Conservation (phyloP, 169 alveolate species). For the Eimeria mitis region DNA sequence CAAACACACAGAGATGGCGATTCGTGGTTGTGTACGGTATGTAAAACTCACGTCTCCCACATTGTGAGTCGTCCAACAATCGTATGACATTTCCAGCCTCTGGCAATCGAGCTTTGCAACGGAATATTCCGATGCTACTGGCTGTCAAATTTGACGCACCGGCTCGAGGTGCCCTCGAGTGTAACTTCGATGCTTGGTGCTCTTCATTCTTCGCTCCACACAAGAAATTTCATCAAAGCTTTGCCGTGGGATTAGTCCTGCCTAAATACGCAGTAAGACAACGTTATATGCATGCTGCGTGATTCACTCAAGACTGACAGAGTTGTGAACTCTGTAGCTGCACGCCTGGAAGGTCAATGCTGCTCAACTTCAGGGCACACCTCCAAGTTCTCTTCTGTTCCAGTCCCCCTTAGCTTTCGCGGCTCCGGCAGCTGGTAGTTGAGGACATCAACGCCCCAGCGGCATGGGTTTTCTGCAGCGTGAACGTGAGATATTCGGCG, state of each 20-base stretch:
- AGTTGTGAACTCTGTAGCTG: neutral
- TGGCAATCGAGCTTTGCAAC: neutral
- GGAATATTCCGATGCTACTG: neutral
- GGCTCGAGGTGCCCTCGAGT: constrained; percentile 53
- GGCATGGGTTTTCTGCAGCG: constrained; percentile 67
- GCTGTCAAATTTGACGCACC: neutral
- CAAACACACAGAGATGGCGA: neutral
- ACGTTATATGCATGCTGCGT: neutral
- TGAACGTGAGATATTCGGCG: constrained; percentile 35
- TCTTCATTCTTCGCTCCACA: constrained; percentile 7
- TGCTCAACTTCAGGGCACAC: neutral
- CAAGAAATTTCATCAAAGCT: constrained; percentile 17
- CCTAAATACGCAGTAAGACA: neutral
- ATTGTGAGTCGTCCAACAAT: neutral
- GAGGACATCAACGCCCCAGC: constrained; percentile 65
- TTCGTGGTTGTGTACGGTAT: neutral
- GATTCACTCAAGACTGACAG: neutral
- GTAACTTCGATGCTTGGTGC: neutral
- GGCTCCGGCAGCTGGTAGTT: constrained; percentile 70
- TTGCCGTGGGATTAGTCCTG: constrained; percentile 42
- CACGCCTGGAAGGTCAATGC: neutral
- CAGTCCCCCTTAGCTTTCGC: constrained; percentile 34
- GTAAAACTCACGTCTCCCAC: too few relatives aligned
- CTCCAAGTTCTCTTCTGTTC: constrained; percentile 41
- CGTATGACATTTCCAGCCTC: neutral